Percentiles rank a stretch among this genome's conserved stretches.
Conservation (phyloP, 192 early-diverging fungal species). For the Coemansia sp. region DNA sequence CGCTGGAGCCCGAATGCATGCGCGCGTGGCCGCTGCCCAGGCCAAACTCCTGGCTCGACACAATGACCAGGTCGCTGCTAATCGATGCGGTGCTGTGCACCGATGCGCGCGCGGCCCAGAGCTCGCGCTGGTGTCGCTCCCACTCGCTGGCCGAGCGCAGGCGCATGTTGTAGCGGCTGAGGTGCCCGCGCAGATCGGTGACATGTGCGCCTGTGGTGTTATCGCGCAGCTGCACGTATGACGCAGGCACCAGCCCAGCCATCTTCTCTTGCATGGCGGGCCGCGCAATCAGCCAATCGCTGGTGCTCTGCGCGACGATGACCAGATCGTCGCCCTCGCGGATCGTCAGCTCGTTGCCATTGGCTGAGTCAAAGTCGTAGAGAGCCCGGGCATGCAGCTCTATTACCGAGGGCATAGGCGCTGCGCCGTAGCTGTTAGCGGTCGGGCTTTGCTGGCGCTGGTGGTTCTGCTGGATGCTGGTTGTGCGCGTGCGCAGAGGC, state of each 20-base stretch:
- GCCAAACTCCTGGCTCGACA: not conserved
- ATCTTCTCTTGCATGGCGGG: conserved; percentile 59
- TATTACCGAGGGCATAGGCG: conserved; percentile 12
- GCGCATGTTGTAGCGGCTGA: conserved; percentile 31
- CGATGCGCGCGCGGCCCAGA: conserved; percentile 20
- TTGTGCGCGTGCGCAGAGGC: conserved; percentile 42
- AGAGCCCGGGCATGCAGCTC: conserved; percentile 68
- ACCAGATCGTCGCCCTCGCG: conserved; percentile 68
- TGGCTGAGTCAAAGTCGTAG: conserved; percentile 70
- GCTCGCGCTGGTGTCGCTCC: conserved; percentile 55
- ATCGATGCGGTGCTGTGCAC: conserved; percentile 32
- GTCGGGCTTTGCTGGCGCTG: conserved; percentile 15
- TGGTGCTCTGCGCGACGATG: conserved; percentile 73
- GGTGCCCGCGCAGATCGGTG: conserved; percentile 59
- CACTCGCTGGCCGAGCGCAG: conserved; percentile 56
- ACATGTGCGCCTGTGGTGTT: conserved; percentile 61
- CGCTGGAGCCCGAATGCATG: conserved; percentile 13
- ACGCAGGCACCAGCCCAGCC: conserved; percentile 71
- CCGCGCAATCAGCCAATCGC: conserved; percentile 78
- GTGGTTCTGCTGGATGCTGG: conserved; percentile 35
- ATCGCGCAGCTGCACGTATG: conserved; percentile 73
- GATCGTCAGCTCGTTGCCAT: conserved; percentile 68
- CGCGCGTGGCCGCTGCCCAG: not conserved
- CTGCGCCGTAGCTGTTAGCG: conserved; percentile 6
- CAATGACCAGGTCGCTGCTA: conserved; percentile 18